phyloP scores from a whole-genome alignment of 306 rosid species.

The Ammopiptanthus mongolicus region DNA sequence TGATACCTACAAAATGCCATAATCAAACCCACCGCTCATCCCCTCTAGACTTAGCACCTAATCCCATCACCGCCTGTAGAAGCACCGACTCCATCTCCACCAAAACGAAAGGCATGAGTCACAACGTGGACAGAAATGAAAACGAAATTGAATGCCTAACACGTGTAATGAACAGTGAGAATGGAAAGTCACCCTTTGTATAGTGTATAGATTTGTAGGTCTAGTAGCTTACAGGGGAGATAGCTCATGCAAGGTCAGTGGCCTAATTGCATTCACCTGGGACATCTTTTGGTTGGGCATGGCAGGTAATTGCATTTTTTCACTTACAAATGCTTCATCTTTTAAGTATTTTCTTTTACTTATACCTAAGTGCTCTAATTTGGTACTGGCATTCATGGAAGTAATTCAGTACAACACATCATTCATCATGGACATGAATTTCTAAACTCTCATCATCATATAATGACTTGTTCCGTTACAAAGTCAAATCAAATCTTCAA shows the following conservation, averaged over 20 bases:
- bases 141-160: no score
- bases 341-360: neutral
- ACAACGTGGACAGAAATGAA: no score
- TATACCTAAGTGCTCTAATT: neutral
- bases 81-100: no score
- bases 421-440: neutral
- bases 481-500: neutral
- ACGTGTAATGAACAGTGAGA: no score
- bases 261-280: constrained; percentile 45
- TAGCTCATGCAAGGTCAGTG: constrained; percentile 37
- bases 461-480: neutral
- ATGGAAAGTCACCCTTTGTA: no score
- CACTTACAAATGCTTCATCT: neutral
- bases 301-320: constrained; percentile 57
- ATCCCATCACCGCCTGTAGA: no score
- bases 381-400: neutral
- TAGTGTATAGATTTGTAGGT: no score
- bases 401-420: neutral
- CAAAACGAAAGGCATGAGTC: no score
- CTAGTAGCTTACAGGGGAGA: constrained; percentile 40
- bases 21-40: no score
- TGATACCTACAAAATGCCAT: no score
- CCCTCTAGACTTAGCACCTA: no score
- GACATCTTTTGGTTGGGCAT: constrained; percentile 56
- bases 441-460: neutral